Evolutionary conservation across 1,284 basidiomycete species (phyloP).

Genomic region (Tylopilus orsonianus): DNA sequence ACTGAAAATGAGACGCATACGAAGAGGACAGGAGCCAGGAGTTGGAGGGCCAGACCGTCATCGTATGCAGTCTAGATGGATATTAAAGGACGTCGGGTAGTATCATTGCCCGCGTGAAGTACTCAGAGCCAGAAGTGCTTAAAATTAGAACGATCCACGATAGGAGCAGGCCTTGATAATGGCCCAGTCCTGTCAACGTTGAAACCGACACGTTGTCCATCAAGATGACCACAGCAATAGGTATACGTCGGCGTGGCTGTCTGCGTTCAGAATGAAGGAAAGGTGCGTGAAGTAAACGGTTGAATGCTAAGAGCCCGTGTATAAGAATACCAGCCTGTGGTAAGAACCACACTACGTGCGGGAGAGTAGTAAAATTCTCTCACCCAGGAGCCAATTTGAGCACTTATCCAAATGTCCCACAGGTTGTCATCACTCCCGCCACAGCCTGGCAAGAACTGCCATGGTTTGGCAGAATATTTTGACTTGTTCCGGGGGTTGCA

Average conservation of each 20-base stretch:
- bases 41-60: neutral
- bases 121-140: neutral
- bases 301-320: neutral
- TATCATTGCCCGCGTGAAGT: conserved; percentile 3
- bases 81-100: neutral
- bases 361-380: neutral
- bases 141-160: conserved; percentile 10
- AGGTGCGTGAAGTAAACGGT: neutral
- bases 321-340: neutral
- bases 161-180: neutral
- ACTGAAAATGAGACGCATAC: conserved; percentile 21
- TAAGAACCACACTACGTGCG: neutral
- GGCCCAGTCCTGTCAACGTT: neutral
- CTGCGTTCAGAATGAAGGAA: neutral
- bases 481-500: too few relatives aligned
- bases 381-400: neutral
- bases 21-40: neutral
- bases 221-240: neutral
- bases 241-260: neutral
- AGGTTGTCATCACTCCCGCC: neutral
- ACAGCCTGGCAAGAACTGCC: too few relatives aligned
- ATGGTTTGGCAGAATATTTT: too few relatives aligned
- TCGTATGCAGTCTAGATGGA: neutral
- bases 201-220: too few relatives aligned
- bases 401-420: neutral